Percentiles rank a stretch among this genome's conserved stretches.
These are phyloP conservation scores for Combretum micranthum DNA, from an alignment of 345 rosid genomes.

Conservation along the genomic window DNA sequence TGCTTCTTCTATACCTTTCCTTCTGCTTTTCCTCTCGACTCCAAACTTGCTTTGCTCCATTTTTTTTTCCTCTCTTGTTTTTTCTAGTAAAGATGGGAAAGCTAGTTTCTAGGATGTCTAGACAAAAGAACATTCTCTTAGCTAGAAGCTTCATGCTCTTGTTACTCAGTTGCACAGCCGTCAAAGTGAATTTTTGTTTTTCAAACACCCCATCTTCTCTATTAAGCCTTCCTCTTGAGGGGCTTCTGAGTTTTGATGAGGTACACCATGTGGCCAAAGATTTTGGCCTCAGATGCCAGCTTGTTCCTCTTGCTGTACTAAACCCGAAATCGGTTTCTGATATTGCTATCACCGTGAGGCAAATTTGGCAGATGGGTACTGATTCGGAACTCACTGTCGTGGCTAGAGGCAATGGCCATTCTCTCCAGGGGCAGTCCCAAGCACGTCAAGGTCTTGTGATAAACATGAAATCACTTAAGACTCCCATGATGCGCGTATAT, in stretches of 20 bases:
- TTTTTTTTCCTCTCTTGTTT: slow-evolving; percentile 19
- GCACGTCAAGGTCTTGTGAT: slow-evolving; percentile 68
- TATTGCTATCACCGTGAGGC: slow-evolving; percentile 61
- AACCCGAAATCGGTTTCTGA: slow-evolving; percentile 78
- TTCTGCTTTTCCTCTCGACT: slow-evolving; percentile 13
- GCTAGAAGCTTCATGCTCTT: slow-evolving; percentile 50
- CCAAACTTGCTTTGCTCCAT: slow-evolving; percentile 16
- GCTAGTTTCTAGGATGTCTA: slow-evolving; percentile 24
- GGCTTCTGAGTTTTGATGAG: slow-evolving; percentile 62
- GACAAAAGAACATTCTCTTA: slow-evolving; percentile 39
- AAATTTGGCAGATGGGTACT: slow-evolving; percentile 80
- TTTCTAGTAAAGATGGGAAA: slow-evolving; percentile 14
- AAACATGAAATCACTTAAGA: slow-evolving; percentile 65
- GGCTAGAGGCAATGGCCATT: slow-evolving; percentile 91
- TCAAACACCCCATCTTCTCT: slow-evolving; percentile 58
- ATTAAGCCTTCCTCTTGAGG: slow-evolving; percentile 52
- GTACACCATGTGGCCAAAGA: slow-evolving; percentile 73
- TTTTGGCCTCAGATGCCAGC: slow-evolving; percentile 67
- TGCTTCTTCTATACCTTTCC: slow-evolving; percentile 26
- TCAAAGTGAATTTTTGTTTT: slow-evolving; percentile 50
- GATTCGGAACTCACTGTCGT: slow-evolving; percentile 74
- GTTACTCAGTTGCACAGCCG: slow-evolving; percentile 53
- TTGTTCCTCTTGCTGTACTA: slow-evolving; percentile 67
- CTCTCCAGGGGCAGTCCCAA: slow-evolving; percentile 84
- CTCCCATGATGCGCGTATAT: slow-evolving; percentile 37